Evolutionary conservation across 192 early-diverging fungal species (phyloP), one percentile per base, ranked within the genome.

Genomic region (Podila horticola): DNA sequence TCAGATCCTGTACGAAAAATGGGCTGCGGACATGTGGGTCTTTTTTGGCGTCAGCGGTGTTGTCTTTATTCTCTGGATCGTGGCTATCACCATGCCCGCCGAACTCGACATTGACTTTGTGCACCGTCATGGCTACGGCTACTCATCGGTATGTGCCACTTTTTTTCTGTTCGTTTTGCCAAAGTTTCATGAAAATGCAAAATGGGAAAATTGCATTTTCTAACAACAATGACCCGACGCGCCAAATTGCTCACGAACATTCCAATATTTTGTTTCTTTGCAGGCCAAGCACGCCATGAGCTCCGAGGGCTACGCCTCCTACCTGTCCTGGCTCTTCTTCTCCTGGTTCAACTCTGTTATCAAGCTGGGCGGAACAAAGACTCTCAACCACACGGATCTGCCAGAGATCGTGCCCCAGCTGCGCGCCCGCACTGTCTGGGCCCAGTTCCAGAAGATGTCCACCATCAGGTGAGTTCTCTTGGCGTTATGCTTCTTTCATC

Each of bases 261-360:
- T 1, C 29, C 24, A n/a, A 26, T 45, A 33, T 17, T 28, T 10
- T 38, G 29, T 41, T 61, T 24, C 19, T 4, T 28, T 30, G 41
- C 61, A 81, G 77, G 67, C 77, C 31, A 69, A 69, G 24, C 77
- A 81, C 36, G 71, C 19, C 9, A 81, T 81, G 52, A 69, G 77
- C 22, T 45, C 77, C n/a, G 77, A 81, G 17, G 61, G 66, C 5
- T 69, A 69, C 62, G 77, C 72, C 4, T 86, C 85, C 17, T 83
- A 86, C 28, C 60, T 73, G 26, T 74, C 73, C 2, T 79, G 71
- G 60, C 57, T 86, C 20, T 83, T 68, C 64, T 89, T 83, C 45
- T 34, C 63, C 0, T 89, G 84, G 84, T 72, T 85, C 30, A 68
- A 82, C 6, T 36, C 62, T 5, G 20, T 86, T 8, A 74, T 89